phyloP scores from a whole-genome alignment of 192 early-diverging fungal genomes.

The Spizellomyces punctatus region DNA sequence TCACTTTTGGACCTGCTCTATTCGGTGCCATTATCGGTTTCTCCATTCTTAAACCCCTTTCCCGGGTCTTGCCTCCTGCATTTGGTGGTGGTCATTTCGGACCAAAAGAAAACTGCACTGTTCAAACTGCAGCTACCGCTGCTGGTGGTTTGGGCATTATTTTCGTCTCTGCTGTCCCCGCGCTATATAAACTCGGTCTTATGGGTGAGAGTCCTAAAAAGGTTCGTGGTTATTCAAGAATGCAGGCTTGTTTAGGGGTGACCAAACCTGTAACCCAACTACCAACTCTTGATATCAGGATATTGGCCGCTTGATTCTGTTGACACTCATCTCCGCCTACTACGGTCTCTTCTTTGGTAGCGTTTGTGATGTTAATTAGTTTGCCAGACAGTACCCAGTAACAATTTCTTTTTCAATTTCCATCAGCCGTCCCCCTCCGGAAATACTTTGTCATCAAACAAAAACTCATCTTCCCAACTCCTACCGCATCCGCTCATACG shows the following conservation, averaged over 20 bases:
- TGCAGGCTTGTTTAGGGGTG: too few relatives aligned
- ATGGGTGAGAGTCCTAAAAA: slow-evolving; percentile 57
- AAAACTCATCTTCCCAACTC: slow-evolving; percentile 82
- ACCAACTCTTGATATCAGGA: slow-evolving; percentile 58
- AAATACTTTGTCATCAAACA: slow-evolving; percentile 77
- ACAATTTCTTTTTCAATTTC: too few relatives aligned
- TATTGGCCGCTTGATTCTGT: slow-evolving; percentile 62
- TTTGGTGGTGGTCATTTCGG: slow-evolving; percentile 64
- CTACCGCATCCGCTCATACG: slow-evolving; percentile 79
- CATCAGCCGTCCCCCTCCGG: slow-evolving; percentile 44
- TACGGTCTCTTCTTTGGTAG: slow-evolving; percentile 89
- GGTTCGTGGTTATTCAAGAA: too few relatives aligned
- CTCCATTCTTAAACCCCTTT: slow-evolving; percentile 73
- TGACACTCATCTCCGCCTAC: slow-evolving; percentile 75
- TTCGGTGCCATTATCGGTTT: slow-evolving; percentile 55
- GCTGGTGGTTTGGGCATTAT: slow-evolving; percentile 82
- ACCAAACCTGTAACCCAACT: slow-evolving; percentile 5
- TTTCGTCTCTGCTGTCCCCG: slow-evolving; percentile 84
- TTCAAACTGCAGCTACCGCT: slow-evolving; percentile 84
- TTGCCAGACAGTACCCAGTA: too few relatives aligned
- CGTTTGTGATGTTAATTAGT: neutral
- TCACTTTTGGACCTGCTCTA: slow-evolving; percentile 34
- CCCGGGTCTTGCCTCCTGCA: slow-evolving; percentile 9
- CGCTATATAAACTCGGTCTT: slow-evolving; percentile 68
- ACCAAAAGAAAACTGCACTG: slow-evolving; percentile 83